Evolutionary conservation across 306 rosid species (phyloP), one percentile per base, ranked within the genome.

Genomic region (Vigna mungo): DNA sequence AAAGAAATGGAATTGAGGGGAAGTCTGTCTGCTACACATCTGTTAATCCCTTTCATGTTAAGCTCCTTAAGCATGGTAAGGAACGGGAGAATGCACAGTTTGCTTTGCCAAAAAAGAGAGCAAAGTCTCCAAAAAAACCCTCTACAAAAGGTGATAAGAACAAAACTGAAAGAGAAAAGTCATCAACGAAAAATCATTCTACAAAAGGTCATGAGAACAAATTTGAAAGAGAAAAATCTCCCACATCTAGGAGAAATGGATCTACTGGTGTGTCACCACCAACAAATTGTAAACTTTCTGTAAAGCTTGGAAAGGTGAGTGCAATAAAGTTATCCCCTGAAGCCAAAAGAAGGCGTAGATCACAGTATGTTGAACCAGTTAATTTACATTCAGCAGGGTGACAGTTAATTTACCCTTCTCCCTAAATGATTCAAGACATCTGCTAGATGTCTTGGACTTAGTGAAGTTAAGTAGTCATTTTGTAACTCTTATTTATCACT

Each of bases 341-440:
- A 72, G 62, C 91, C 58, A 92, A 92, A 83, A 84, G 91, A 88
- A 78, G 96, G 84, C 87, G 89, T 66, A 84, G 90, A 62, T 87
- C 93, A 48, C 84, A 82, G 25, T 80, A 75, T 46, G 84, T 80
- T 1, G 88, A 87, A 65, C 88, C 97, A 5, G 86, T 86, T 71
- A 85, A 89, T 74, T 76, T 83, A 49, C 88, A 73, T 87, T 90
- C 87, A 49, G 75, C 85, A 4, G 85, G 86, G 25, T 80, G 85
- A 90, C 80, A 9, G 68, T 12, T 53, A 44, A 48, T 61, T 51
- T 52, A 34, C 37, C 53, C 34, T 9, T 51, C 34, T 14, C 32
- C 43, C 17, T 2, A 30, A 48, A 55, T 68, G 71, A 32, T 48
- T 62, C 68, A 61, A 54, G 81, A 76, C 86, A 74, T 77, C 48